Evolutionary conservation across 495 filamentous ascomycete genomes (phyloP).

Genomic region (Aspergillus nidulans): DNA sequence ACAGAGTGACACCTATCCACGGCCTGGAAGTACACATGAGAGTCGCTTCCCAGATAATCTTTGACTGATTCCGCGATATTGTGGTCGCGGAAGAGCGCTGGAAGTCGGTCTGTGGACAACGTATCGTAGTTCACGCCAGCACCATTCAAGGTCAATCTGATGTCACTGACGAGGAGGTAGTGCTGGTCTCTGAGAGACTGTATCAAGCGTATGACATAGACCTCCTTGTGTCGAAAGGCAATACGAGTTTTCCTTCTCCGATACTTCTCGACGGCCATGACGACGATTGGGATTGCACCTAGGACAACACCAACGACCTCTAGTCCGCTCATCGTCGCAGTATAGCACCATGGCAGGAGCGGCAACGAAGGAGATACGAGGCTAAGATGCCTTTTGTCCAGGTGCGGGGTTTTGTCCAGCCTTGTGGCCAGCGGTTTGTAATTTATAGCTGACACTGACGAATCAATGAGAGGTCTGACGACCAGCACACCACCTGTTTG

Average conservation of each 20-base stretch:
- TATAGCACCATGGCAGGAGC: neutral
- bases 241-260: neutral
- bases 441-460: no score
- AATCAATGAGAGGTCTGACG: no score
- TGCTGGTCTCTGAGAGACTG: slow-evolving; percentile 7
- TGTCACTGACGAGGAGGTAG: neutral
- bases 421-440: no score
- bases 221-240: slow-evolving; percentile 1
- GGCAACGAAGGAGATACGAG: neutral
- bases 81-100: neutral
- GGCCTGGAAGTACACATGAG: neutral
- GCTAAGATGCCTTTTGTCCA: neutral
- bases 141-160: neutral
- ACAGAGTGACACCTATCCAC: neutral
- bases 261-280: neutral
- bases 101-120: neutral
- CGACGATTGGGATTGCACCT: neutral
- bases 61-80: slow-evolving; percentile 1
- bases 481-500: no score
- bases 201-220: neutral
- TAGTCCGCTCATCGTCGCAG: neutral
- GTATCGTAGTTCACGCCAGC: neutral
- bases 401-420: neutral
- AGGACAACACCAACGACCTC: neutral
- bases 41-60: slow-evolving; percentile 4